These are phyloP conservation scores for Strobilomyces echinocephalus DNA, from an alignment of 768 basidiomycete genomes.

Conservation along the genomic window DNA sequence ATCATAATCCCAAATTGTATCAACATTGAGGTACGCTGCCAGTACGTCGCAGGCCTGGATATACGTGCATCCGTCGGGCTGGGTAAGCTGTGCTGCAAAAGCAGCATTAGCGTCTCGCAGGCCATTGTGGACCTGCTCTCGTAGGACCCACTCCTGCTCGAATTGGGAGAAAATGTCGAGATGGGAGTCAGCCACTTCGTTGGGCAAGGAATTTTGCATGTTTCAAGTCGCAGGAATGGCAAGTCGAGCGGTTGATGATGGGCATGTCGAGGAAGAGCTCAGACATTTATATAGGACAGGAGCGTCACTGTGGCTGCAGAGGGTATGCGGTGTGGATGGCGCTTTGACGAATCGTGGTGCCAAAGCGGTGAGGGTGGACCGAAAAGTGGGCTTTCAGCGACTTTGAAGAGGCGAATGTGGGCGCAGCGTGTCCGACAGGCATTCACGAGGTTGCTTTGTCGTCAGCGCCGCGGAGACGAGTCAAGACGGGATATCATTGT, in stretches of 20 bases:
- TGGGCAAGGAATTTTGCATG: neutral
- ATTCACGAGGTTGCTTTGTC: neutral
- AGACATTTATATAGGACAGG: conserved; percentile 10
- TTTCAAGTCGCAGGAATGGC: too few species aligned
- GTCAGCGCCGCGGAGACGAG: neutral
- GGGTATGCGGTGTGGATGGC: neutral
- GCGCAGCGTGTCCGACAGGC: too few species aligned
- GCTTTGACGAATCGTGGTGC: neutral
- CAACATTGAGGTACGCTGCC: conserved; percentile 5
- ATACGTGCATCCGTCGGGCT: conserved; percentile 11
- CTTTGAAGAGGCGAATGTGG: too few species aligned
- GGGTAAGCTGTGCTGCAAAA: conserved; percentile 12
- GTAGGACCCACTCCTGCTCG: neutral
- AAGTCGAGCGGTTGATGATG: neutral
- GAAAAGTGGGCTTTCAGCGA: too few species aligned
- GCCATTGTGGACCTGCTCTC: neutral
- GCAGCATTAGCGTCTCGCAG: conserved; percentile 12
- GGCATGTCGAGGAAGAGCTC: neutral
- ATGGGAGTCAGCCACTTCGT: neutral
- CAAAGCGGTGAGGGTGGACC: neutral
- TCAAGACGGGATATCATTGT: neutral
- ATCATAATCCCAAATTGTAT: neutral
- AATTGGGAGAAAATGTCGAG: conserved; percentile 1
- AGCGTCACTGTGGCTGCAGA: too few species aligned
- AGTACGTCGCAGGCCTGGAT: conserved; percentile 10